A percentile compares a stretch with the other conserved stretches of the same genome.
These are phyloP conservation scores for Beta lomatogona DNA, from an alignment of 179 eudicot genomes.

Conservation along the genomic window DNA sequence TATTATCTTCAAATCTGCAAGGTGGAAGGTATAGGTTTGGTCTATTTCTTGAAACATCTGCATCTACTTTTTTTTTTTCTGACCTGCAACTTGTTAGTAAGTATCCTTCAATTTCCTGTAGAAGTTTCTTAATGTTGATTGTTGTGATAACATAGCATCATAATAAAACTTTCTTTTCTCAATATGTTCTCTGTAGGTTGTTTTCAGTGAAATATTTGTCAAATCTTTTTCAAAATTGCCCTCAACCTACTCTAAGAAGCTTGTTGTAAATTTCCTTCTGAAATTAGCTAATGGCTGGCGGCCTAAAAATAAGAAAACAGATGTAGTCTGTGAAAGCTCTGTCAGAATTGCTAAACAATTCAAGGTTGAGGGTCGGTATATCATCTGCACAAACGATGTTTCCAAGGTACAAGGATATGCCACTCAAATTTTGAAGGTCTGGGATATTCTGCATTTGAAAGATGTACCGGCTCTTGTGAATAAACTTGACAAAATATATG, in stretches of 20 bases:
- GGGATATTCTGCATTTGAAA: constrained; percentile 65
- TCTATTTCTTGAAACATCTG: background rate
- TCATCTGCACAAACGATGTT: constrained; percentile 61
- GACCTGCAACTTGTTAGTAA: background rate
- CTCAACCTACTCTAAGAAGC: constrained; percentile 40
- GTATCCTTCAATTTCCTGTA: background rate
- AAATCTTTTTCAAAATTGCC: constrained; percentile 59
- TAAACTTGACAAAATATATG: constrained; percentile 55
- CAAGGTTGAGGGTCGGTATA: constrained; percentile 51
- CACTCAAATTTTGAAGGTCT: constrained; percentile 62
- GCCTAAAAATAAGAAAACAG: constrained; percentile 51
- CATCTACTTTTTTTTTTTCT: background rate
- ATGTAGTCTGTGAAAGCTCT: constrained; percentile 44
- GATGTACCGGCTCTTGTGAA: constrained; percentile 50
- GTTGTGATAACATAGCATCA: background rate
- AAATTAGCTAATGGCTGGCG: constrained; percentile 79
- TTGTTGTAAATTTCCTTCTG: constrained; percentile 48
- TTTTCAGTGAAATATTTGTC: constrained; percentile 62
- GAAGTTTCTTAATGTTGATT: background rate
- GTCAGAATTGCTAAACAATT: constrained; percentile 45
- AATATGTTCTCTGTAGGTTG: constrained; percentile 39
- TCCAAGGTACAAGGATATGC: constrained; percentile 34
- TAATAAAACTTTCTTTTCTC: background rate
- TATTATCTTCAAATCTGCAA: constrained; percentile 45
- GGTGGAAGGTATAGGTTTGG: constrained; percentile 61